Evolutionary conservation across 495 filamentous ascomycete species (phyloP), one percentile per base, ranked within the genome.

Genomic region (Hypoxylon rickii): DNA sequence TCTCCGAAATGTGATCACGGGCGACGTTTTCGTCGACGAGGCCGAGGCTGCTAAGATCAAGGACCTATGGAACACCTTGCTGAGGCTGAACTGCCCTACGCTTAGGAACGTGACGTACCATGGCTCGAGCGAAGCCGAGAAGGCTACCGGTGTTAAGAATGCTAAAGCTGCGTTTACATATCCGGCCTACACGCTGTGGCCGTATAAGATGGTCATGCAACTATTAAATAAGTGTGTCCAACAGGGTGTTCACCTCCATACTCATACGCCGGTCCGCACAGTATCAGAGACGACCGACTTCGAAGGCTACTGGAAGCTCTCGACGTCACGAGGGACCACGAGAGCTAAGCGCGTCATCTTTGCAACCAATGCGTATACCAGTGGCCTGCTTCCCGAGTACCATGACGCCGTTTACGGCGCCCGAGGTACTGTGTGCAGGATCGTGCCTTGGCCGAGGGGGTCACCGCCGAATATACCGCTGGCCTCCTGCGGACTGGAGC

Each of bases 361-460:
- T 26, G 85, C 86, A 29, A 87, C 82, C 15, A 88, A 88, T 55
- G 86, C 77, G 11, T 87, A 87, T 57, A 80, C 81, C 7, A 72
- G 78, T 0, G 72, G 76, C 20, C 64, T 88, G 22, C 69, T 78
- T 16, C 76, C 79, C 2, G 58, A 76, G 31, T 77, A 86, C 48
- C 67, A 70, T 33, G 72, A 76, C 33, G 67, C 75, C 31, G 83
- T 88, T 50, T 75, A 86, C 15, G 83, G 83, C 1, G 69, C 83
- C 11, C 76, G 83, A 31, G 80, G 78, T 21, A 52, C 58, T 3
- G 57, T 39, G 1, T 51, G 44, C 19, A 46, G 55, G 31, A 10
- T 44, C 19, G 46, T 47, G 13, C 46, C 13, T 34, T 6, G 42
- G 13, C 52, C 34, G 33, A n/a, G 7, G 8, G 22, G 3, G 36